These are phyloP conservation scores for Zoysia matrella DNA, from an alignment of 202 grass and related monocot genomes.

Conservation along the genomic window DNA sequence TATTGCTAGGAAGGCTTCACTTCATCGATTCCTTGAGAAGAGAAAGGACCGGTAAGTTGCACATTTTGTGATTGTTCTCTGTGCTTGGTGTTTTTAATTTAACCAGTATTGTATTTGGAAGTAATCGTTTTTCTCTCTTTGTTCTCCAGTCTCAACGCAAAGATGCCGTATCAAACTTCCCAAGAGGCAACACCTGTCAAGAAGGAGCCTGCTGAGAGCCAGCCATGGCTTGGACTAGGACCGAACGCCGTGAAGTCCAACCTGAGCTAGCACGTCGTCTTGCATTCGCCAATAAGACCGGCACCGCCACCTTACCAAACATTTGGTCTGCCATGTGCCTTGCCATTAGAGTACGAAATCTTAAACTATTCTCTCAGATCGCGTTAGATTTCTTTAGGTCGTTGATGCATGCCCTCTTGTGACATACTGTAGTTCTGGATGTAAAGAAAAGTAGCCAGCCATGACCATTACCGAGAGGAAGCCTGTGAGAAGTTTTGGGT, in stretches of 20 bases:
- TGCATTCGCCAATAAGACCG: slow-evolving; percentile 9
- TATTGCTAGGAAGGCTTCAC: slow-evolving; percentile 87
- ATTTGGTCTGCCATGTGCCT: slow-evolving; percentile 21
- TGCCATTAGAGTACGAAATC: slow-evolving; percentile 38
- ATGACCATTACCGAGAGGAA: slow-evolving; percentile 45
- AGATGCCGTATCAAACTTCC: slow-evolving; percentile 64
- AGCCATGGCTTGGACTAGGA: slow-evolving; percentile 79
- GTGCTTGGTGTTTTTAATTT: neutral
- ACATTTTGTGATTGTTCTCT: neutral
- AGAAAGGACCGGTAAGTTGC: slow-evolving; percentile 89
- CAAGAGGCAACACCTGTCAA: slow-evolving; percentile 46
- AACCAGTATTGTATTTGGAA: neutral
- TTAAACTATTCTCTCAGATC: slow-evolving; percentile 38
- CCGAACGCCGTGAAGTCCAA: slow-evolving; percentile 33
- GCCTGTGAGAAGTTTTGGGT: slow-evolving; percentile 54
- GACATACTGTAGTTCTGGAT: slow-evolving; percentile 46
- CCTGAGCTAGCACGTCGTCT: slow-evolving; percentile 23
- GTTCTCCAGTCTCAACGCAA: slow-evolving; percentile 64
- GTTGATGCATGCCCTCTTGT: slow-evolving; percentile 26
- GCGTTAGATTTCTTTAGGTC: slow-evolving; percentile 40
- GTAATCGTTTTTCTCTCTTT: slow-evolving; percentile 26
- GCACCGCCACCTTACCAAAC: slow-evolving; percentile 30
- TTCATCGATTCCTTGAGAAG: slow-evolving; percentile 98
- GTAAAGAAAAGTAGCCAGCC: slow-evolving; percentile 59
- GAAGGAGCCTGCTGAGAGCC: slow-evolving; percentile 60